phyloP scores from a whole-genome alignment of 306 rosid genomes.

The Mimosa pudica region DNA sequence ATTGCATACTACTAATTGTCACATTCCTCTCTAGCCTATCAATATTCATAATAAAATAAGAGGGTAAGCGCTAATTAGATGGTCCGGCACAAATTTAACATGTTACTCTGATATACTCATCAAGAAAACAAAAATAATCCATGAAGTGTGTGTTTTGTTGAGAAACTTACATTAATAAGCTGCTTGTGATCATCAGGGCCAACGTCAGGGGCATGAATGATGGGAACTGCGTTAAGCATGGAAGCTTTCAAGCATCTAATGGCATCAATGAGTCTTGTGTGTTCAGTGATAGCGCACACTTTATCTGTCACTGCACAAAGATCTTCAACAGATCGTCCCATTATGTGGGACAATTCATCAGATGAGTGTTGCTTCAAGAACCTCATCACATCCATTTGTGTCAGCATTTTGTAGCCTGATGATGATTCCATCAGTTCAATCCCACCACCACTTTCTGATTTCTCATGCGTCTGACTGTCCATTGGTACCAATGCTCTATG shows the following conservation, averaged over 20 bases:
- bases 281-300: slow-evolving; percentile 71
- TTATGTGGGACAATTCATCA: slow-evolving; percentile 34
- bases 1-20: too few species aligned
- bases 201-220: slow-evolving; percentile 49
- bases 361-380: slow-evolving; percentile 50
- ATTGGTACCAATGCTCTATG: slow-evolving; percentile 81
- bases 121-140: neutral
- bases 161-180: slow-evolving; percentile 56
- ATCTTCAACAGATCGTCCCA: slow-evolving; percentile 47
- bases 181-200: slow-evolving; percentile 62
- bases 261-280: slow-evolving; percentile 65
- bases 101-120: neutral
- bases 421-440: slow-evolving; percentile 77
- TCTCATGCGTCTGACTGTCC: slow-evolving; percentile 53
- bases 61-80: too few species aligned
- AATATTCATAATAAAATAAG: too few species aligned
- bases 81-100: too few species aligned
- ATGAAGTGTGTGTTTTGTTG: neutral
- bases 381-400: slow-evolving; percentile 77
- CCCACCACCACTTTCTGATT: slow-evolving; percentile 47
- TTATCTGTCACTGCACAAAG: slow-evolving; percentile 58
- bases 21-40: too few species aligned
- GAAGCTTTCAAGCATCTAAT: slow-evolving; percentile 69
- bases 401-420: slow-evolving; percentile 65
- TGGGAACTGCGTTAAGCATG: slow-evolving; percentile 77